Evolutionary conservation across 106 monocot genomes (phyloP).

Genomic region (Iris macrosiphon): DNA sequence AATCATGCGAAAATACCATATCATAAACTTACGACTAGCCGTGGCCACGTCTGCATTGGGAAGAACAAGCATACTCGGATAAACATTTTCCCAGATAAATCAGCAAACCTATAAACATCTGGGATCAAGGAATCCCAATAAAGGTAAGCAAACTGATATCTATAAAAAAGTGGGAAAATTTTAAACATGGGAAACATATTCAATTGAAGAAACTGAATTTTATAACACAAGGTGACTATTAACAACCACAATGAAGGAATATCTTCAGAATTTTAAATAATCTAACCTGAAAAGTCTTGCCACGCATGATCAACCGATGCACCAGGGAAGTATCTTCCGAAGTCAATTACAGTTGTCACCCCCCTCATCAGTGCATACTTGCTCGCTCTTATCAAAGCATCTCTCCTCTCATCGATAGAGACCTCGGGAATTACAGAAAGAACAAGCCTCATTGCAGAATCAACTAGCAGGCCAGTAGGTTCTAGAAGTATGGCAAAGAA

Average conservation of each 20-base stretch:
- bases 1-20: conserved; percentile 6
- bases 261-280: too few relatives aligned
- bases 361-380: conserved; percentile 72
- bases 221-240: too few relatives aligned
- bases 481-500: conserved; percentile 27
- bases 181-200: too few relatives aligned
- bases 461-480: conserved; percentile 81
- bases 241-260: too few relatives aligned
- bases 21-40: conserved; percentile 48
- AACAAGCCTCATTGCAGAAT: conserved; percentile 85
- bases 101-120: conserved; percentile 92
- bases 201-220: too few relatives aligned
- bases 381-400: conserved; percentile 66
- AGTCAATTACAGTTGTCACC: conserved; percentile 76
- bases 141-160: not conserved
- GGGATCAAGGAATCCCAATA: not conserved
- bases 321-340: conserved; percentile 90
- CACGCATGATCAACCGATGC: conserved; percentile 50
- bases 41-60: conserved; percentile 78
- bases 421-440: conserved; percentile 50
- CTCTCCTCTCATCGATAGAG: conserved; percentile 64
- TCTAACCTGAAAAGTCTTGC: conserved; percentile 80
- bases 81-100: conserved; percentile 73
- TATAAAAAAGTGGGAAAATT: too few relatives aligned
- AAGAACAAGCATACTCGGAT: conserved; percentile 91